Percentiles rank a stretch among this genome's conserved stretches.
These are phyloP conservation scores for Aspergillus felis DNA, from an alignment of 2,329 filamentous ascomycete genomes.

Conservation along the genomic window DNA sequence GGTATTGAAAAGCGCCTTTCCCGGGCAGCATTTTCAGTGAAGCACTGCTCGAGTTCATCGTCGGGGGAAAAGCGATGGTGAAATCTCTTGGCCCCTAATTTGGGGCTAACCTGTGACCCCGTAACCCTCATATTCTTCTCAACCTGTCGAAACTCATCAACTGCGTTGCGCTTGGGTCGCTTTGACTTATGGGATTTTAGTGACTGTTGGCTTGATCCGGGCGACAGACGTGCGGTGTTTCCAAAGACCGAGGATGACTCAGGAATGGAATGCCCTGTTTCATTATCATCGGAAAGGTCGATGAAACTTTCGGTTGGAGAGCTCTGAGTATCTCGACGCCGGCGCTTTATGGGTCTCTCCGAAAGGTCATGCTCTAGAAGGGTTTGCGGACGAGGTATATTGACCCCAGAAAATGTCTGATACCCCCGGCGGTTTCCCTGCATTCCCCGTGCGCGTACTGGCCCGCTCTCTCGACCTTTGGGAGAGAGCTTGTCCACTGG, in stretches of 20 bases:
- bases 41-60: slow-evolving; percentile 18
- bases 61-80: slow-evolving; percentile 3
- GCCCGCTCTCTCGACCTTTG: slow-evolving; percentile 28
- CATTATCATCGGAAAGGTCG: slow-evolving; percentile 18
- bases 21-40: slow-evolving; percentile 21
- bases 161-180: not conserved
- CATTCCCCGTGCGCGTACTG: slow-evolving; percentile 27
- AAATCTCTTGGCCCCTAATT: slow-evolving; percentile 4
- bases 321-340: slow-evolving; percentile 18
- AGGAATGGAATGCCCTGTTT: slow-evolving; percentile 5
- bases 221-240: slow-evolving; percentile 14
- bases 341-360: slow-evolving; percentile 26
- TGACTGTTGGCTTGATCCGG: slow-evolving; percentile 18
- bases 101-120: slow-evolving; percentile 3
- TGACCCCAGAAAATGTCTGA: slow-evolving; percentile 2
- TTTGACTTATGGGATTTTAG: slow-evolving; percentile 1
- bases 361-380: slow-evolving; percentile 15
- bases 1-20: slow-evolving; percentile 17
- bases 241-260: slow-evolving; percentile 5
- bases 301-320: slow-evolving; percentile 1
- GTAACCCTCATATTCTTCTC: slow-evolving; percentile 14
- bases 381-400: slow-evolving; percentile 8
- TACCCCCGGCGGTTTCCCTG: slow-evolving; percentile 1
- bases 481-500: slow-evolving; percentile 24
- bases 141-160: slow-evolving; percentile 18